Evolutionary conservation across 2,329 filamentous ascomycete species (phyloP).

Genomic region (Lojkania enalia): DNA sequence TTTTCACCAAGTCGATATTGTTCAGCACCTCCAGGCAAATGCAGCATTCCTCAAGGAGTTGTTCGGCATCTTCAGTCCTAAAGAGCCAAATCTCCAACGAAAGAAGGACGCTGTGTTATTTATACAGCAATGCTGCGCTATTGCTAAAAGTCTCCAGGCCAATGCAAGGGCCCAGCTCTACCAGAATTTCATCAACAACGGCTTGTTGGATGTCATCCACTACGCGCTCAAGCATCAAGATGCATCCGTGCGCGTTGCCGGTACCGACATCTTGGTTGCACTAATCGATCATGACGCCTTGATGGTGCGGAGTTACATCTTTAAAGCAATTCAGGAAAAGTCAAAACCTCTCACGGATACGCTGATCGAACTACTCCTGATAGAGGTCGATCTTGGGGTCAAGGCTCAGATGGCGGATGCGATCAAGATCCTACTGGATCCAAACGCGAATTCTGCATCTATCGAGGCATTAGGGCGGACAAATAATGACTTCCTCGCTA

Average conservation of each 20-base stretch:
- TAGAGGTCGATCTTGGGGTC: conserved; percentile 90
- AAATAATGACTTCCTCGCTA: conserved; percentile 69
- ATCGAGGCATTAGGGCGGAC: conserved; percentile 63
- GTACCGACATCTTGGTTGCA: conserved; percentile 89
- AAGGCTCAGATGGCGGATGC: conserved; percentile 96
- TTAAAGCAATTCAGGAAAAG: conserved; percentile 87
- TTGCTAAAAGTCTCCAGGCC: conserved; percentile 91
- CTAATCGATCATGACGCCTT: conserved; percentile 95
- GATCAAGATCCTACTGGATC: conserved; percentile 87
- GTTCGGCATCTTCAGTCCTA: conserved; percentile 78
- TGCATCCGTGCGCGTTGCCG: conserved; percentile 83
- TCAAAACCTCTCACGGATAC: conserved; percentile 86
- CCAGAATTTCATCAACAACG: conserved; percentile 85
- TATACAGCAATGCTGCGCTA: conserved; percentile 92
- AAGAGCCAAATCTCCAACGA: conserved; percentile 65
- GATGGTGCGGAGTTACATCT: conserved; percentile 91
- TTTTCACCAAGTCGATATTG: conserved; percentile 98
- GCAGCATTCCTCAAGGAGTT: conserved; percentile 77
- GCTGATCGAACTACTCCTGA: conserved; percentile 85
- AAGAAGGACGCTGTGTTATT: conserved; percentile 96
- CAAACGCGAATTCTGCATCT: conserved; percentile 62
- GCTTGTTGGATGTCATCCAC: conserved; percentile 85
- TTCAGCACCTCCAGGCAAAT: conserved; percentile 90
- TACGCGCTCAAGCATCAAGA: conserved; percentile 87
- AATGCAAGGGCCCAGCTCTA: conserved; percentile 80